Percentiles rank a stretch among this genome's conserved stretches.
Conservation (phyloP, 495 filamentous ascomycete genomes). For the Podospora fimiseda region DNA sequence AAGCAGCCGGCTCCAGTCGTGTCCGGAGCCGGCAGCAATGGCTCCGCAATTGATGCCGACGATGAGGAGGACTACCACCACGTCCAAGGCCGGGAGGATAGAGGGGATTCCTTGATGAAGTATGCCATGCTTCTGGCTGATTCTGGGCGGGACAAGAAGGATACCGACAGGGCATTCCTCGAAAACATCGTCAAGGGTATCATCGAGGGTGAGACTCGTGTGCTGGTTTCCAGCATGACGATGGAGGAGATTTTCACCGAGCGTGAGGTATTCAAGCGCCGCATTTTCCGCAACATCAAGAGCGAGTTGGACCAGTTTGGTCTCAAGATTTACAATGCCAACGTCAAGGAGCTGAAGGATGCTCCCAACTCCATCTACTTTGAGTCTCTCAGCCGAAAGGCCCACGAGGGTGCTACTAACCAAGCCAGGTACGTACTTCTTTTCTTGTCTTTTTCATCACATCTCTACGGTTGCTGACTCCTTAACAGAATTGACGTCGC, state of each 20-base stretch:
- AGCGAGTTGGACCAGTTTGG: conserved; percentile 68
- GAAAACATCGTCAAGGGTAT: conserved; percentile 84
- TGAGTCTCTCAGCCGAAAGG: conserved; percentile 68
- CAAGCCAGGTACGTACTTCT: conserved; percentile 39
- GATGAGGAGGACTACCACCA: conserved; percentile 7
- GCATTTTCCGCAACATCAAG: conserved; percentile 73
- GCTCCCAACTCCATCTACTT: conserved; percentile 73
- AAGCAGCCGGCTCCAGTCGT: neutral
- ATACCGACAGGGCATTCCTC: conserved; percentile 54
- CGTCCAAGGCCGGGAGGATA: conserved; percentile 30
- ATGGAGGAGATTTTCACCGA: conserved; percentile 85
- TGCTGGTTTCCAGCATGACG: conserved; percentile 71
- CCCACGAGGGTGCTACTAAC: conserved; percentile 75
- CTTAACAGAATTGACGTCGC: conserved; percentile 75
- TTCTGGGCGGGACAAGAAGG: conserved; percentile 35
- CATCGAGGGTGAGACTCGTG: conserved; percentile 78
- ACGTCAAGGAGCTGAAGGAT: conserved; percentile 78
- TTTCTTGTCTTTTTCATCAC: conserved; percentile 1
- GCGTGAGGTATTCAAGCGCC: conserved; percentile 69
- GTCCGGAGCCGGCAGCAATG: conserved; percentile 13
- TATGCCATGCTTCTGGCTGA: conserved; percentile 72
- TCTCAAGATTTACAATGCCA: conserved; percentile 66
- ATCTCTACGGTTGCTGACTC: no score
- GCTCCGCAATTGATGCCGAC: conserved; percentile 9
- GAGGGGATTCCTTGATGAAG: conserved; percentile 56